Evolutionary conservation across 129 eudicot species (phyloP).

Genomic region (Centella asiatica): DNA sequence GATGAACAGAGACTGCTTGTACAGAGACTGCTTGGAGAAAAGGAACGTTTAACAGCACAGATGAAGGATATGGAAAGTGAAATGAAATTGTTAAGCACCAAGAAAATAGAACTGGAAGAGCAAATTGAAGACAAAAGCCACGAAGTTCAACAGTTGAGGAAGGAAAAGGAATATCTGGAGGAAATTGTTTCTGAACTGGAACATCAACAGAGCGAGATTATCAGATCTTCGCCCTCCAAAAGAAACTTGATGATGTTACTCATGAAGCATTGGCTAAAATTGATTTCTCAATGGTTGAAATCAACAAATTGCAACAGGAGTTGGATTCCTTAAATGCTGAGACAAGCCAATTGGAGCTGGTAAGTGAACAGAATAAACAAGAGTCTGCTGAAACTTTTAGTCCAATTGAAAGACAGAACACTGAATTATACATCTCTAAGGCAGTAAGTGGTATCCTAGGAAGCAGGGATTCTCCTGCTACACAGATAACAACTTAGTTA

Average conservation of each 20-base stretch:
- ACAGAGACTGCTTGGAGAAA: slow-evolving; percentile 49
- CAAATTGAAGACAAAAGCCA: slow-evolving; percentile 17
- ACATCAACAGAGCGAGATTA: slow-evolving; percentile 23
- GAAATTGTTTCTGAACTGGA: slow-evolving; percentile 31
- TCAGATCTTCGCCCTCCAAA: slow-evolving; percentile 24
- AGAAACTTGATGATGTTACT: slow-evolving; percentile 34
- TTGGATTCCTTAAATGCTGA: slow-evolving; percentile 23
- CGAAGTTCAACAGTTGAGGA: slow-evolving; percentile 30
- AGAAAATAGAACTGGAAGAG: slow-evolving; percentile 38
- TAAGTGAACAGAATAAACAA: slow-evolving; percentile 33
- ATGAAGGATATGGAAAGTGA: slow-evolving; percentile 18
- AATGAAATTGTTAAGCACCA: slow-evolving; percentile 20
- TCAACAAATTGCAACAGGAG: slow-evolving; percentile 21
- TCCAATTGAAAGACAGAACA: slow-evolving; percentile 24
- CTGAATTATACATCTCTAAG: no score
- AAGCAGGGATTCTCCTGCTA: no score
- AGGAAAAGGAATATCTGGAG: slow-evolving; percentile 22
- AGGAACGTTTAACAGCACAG: slow-evolving; percentile 25
- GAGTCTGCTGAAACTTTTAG: slow-evolving; percentile 28
- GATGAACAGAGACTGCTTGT: slow-evolving; percentile 47
- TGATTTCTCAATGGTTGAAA: no score
- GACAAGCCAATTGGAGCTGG: slow-evolving; percentile 31
- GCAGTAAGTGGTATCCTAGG: no score
- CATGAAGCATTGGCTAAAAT: slow-evolving; percentile 32
- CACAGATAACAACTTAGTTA: no score